These are phyloP conservation scores for Camellia granthamiana DNA, from an alignment of 148 eudicot species.

Conservation along the genomic window DNA sequence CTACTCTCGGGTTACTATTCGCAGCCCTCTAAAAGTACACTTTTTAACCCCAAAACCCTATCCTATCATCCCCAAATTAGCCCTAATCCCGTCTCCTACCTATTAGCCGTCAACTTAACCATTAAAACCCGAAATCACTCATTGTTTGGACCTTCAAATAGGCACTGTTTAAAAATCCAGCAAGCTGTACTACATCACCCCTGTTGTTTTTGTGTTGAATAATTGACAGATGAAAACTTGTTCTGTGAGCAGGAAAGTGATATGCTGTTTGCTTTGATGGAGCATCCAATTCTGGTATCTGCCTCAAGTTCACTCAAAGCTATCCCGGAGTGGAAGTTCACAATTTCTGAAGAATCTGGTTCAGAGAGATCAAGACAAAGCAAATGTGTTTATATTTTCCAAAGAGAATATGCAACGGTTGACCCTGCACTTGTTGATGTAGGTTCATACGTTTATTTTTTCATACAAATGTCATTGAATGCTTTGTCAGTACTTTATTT, in stretches of 20 bases:
- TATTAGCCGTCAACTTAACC: no score
- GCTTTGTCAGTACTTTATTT: not conserved
- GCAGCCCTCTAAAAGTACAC: no score
- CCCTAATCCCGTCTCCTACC: no score
- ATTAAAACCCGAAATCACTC: no score
- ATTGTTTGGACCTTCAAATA: no score
- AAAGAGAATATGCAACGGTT: conserved; percentile 92
- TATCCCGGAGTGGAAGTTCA: conserved; percentile 49
- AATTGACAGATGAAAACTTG: conserved; percentile 7
- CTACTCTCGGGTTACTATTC: no score
- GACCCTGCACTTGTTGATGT: conserved; percentile 85
- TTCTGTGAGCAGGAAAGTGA: conserved; percentile 43
- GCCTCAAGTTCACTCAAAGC: conserved; percentile 59
- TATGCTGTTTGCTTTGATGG: conserved; percentile 55
- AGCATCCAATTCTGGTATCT: conserved; percentile 65
- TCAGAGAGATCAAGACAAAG: conserved; percentile 30
- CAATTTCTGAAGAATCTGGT: conserved; percentile 41
- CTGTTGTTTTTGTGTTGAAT: not conserved
- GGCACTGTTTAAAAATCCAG: no score
- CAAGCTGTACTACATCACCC: not conserved
- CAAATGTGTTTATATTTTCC: conserved; percentile 77
- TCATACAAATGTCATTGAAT: not conserved
- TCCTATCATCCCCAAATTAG: no score
- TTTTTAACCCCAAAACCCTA: no score
- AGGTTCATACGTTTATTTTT: conserved; percentile 27